Evolutionary conservation across 345 rosid species (phyloP), one percentile per base, ranked within the genome.

Genomic region (Aquilaria yunnanensis): DNA sequence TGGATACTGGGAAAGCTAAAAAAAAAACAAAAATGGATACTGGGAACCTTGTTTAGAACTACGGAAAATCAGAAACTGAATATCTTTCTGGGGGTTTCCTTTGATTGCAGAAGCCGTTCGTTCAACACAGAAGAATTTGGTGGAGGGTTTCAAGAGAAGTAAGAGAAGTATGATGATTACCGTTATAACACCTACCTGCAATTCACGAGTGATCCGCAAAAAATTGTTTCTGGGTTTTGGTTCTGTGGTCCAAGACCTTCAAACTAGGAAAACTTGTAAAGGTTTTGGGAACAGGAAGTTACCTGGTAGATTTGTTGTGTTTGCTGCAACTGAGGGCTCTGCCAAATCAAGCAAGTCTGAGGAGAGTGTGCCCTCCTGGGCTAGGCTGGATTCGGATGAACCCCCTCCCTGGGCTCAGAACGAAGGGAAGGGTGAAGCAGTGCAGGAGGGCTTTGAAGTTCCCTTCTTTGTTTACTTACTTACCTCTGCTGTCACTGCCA

Each of bases 371-470:
- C 99, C 97, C 23, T 79, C 99, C 32, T 90, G 97, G 99, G 99
- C 99, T 2, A 77, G 59, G 47, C 89, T 90, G 2, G 86, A 82
- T 71, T 74, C 92, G 0, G 92, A 85, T 13, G 95, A 88, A 74
- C 92, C 92, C 56, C 95, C 97, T 54, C 96, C 99, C 13, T 94
- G 99, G 99, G 97, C 89, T 14, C 76, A 72, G 45, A 76, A 79
- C 12, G 89, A 86, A 55, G 81, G 71, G 72, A 64, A 74, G 59
- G 74, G 61, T 31, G 45, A 50, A 49, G 58, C 83, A 0, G 61
- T 82, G 5, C 73, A 76, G 60, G 81, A 76, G 47, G 51, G 75
- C 70, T 10, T 86, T 68, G 81, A 86, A 69, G 23, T 85, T 67
- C 97, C 99, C 10, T 90, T 75, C 68, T 70, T 47, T 57, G 89